Evolutionary conservation across 2,329 filamentous ascomycete species (phyloP).

Genomic region (Setomelanomma holmii): DNA sequence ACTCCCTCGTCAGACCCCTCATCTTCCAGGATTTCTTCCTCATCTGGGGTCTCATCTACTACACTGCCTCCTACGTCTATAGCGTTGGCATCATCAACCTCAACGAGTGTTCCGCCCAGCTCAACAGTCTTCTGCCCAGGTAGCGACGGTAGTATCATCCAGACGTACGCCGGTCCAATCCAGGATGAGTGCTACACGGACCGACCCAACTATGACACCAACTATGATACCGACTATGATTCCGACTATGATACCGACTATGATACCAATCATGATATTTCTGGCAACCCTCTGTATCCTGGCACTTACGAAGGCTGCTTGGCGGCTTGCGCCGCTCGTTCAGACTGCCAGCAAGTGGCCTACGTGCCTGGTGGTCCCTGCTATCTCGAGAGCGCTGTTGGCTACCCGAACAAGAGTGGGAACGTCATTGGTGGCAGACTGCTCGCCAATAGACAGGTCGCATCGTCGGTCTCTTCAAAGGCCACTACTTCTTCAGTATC

Average conservation of each 20-base stretch:
- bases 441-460: slow-evolving; percentile 2
- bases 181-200: slow-evolving; percentile 19
- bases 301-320: background rate
- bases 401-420: slow-evolving; percentile 1
- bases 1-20: background rate
- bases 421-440: slow-evolving; percentile 24
- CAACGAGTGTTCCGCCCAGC: slow-evolving; percentile 1
- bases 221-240: no score
- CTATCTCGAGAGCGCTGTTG: slow-evolving; percentile 3
- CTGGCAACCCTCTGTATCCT: background rate
- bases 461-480: slow-evolving; percentile 2
- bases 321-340: background rate
- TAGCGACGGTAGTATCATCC: slow-evolving; percentile 3
- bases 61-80: no score
- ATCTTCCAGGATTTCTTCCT: background rate
- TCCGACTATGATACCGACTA: no score
- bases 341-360: background rate
- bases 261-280: no score
- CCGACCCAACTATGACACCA: slow-evolving; percentile 1
- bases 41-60: no score
- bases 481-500: background rate
- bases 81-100: background rate
- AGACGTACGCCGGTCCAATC: slow-evolving; percentile 3
- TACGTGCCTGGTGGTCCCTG: slow-evolving; percentile 1
- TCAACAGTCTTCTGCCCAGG: slow-evolving; percentile 15